Percentiles rank a stretch among this genome's conserved stretches.
phyloP scores from a whole-genome alignment of 495 filamentous ascomycete species.

The Xylaria telfairii region DNA sequence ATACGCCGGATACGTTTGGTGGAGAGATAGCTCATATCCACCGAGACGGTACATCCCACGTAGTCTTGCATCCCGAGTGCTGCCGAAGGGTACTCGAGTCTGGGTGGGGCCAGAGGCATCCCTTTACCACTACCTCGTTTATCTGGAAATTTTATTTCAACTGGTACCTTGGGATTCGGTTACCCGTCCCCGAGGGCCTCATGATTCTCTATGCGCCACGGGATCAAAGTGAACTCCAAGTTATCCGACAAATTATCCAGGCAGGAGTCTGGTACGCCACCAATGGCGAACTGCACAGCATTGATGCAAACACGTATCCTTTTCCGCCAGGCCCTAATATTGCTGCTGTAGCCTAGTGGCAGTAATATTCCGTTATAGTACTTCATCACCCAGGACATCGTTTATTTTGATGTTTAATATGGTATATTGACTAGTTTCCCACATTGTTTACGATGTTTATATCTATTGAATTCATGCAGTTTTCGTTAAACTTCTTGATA shows the following conservation, averaged over 20 bases:
- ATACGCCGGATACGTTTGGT: neutral
- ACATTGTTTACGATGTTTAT: too few species aligned
- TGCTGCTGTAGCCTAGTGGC: too few species aligned
- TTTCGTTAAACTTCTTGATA: too few species aligned
- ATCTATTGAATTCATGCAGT: too few species aligned
- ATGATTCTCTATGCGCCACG: slow-evolving; percentile 2
- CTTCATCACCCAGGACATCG: too few species aligned
- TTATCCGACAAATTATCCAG: neutral
- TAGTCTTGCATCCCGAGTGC: too few species aligned
- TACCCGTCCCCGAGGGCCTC: neutral
- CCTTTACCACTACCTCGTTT: neutral
- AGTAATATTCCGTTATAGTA: too few species aligned
- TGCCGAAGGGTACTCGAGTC: neutral
- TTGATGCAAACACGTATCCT: slow-evolving; percentile 5
- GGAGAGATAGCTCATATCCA: too few species aligned
- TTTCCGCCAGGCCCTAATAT: neutral
- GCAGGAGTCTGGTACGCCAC: slow-evolving; percentile 1
- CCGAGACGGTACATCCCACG: too few species aligned
- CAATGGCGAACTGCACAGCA: neutral
- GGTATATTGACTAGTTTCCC: too few species aligned
- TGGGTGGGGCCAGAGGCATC: slow-evolving; percentile 2
- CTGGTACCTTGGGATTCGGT: slow-evolving; percentile 3
- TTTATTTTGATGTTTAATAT: too few species aligned
- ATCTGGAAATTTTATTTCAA: too few species aligned
- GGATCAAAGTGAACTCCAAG: neutral